Conservation (phyloP, 306 rosid genomes). For the Vicia sativa region DNA sequence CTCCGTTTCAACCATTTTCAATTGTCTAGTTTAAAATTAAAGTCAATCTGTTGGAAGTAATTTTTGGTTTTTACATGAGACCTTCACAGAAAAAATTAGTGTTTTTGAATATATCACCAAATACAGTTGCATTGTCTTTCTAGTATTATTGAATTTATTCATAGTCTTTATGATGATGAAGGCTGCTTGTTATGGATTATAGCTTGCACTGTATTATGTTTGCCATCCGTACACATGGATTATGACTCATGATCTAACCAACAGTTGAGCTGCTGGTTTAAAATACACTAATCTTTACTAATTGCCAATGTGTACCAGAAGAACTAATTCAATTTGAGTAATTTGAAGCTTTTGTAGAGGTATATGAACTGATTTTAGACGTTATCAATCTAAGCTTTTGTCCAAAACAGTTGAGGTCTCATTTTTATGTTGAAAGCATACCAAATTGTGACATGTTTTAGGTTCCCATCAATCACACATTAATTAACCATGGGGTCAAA, state of each 20-base stretch:
- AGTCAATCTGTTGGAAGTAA: conserved; percentile 10
- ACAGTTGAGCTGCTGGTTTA: conserved; percentile 18
- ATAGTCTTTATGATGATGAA: conserved; percentile 16
- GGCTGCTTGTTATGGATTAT: conserved; percentile 22
- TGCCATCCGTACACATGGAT: conserved; percentile 5
- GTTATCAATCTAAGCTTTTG: background rate
- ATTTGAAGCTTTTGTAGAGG: conserved; percentile 13
- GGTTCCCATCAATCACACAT: conserved; percentile 27
- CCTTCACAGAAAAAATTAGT: background rate
- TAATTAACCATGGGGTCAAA: conserved; percentile 21
- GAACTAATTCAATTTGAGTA: conserved; percentile 28
- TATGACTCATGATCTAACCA: conserved; percentile 18
- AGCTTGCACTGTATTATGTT: background rate
- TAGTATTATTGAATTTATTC: background rate
- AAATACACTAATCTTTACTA: background rate
- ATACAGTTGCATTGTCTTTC: conserved; percentile 8
- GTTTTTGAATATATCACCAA: background rate
- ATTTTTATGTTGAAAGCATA: conserved; percentile 36
- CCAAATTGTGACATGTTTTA: conserved; percentile 35
- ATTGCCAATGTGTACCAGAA: conserved; percentile 19
- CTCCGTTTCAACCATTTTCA: conserved; percentile 12
- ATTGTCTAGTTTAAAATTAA: conserved; percentile 20
- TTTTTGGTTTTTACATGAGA: background rate
- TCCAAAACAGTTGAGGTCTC: conserved; percentile 30
- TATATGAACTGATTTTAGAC: conserved; percentile 33